Evolutionary conservation across 2,329 filamentous ascomycete genomes (phyloP), one percentile per base, ranked within the genome.

Genomic region (Xylaria sp.): DNA sequence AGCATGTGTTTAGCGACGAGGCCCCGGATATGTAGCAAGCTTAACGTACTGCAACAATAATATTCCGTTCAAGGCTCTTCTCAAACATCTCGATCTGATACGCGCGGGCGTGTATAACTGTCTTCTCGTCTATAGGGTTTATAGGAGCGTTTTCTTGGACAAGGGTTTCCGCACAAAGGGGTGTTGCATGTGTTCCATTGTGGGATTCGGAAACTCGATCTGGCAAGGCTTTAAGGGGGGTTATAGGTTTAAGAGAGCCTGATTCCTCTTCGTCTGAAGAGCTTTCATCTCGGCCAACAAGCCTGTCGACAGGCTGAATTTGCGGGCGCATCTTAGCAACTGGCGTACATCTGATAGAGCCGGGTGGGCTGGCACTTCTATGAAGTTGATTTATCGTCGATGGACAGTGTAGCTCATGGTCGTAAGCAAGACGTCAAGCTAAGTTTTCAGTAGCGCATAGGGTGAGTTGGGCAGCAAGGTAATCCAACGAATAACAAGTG

Each of bases 41-140:
- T 59, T 41, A 15, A 79, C 84, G 70, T 82, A 93, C 91, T 31
- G 88, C 88, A 62, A 94, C 88, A 72, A 94, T 93, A 39, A 91
- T 87, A 77, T 94, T 94, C 56, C 85, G 82, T 69, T 86, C 85
- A 74, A 92, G 82, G 75, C 91, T 93, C 75, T 88, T 86, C 67
- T 91, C 85, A 62, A 92, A 84, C 92, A 95, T 94, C 80, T 94
- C 92, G 23, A 87, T 76, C 79, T 95, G 92, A 74, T 94, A 95
- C 0, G 86, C 87, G 56, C 91, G 82, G 20, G 86, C 78, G 66
- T 80, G 78, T 73, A 87, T 82, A 49, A 78, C 72, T 23, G 66
- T 68, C 9, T 71, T 43, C 28, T 78, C 74, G 9, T 76, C 68
- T n/a, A 64, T 59, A 9, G 65, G 64, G 33, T 70, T 65, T 23